Evolutionary conservation across 2,329 filamentous ascomycete genomes (phyloP).

Genomic region (Cordyceps tenuipes): DNA sequence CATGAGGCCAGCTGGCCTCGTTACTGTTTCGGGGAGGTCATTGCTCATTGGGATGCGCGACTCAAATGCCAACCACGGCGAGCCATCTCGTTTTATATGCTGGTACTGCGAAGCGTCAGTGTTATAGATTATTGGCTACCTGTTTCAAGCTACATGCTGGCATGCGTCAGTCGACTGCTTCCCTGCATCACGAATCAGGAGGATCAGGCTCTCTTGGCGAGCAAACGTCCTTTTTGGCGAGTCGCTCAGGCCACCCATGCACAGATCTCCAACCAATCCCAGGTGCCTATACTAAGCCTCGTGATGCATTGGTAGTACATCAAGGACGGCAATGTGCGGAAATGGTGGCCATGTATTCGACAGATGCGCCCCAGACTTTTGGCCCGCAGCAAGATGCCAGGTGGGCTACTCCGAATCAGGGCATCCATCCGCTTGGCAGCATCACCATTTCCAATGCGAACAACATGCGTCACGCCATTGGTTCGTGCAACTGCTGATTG

Average conservation of each 20-base stretch:
- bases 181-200: not conserved
- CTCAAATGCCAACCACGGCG: not conserved
- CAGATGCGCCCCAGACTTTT: too few species aligned
- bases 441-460: not conserved
- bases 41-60: not conserved
- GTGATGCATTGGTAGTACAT: conserved; percentile 1
- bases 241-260: not conserved
- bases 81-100: not conserved
- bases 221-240: not conserved
- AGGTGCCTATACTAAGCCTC: not conserved
- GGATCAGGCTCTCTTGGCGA: not conserved
- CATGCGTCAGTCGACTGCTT: not conserved
- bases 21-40: too few species aligned
- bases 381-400: too few species aligned
- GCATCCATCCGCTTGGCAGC: not conserved
- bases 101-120: too few species aligned
- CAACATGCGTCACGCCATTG: not conserved
- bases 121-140: too few species aligned
- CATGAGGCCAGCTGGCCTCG: too few species aligned
- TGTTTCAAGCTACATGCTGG: not conserved
- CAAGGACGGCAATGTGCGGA: too few species aligned
- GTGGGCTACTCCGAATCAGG: too few species aligned
- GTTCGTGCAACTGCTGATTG: not conserved
- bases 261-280: conserved; percentile 4
- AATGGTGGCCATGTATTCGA: too few species aligned